A percentile compares a stretch with the other conserved stretches of the same genome.
These are phyloP conservation scores for Epichloe sylvatica DNA, from an alignment of 2,329 filamentous ascomycete genomes.

Conservation along the genomic window DNA sequence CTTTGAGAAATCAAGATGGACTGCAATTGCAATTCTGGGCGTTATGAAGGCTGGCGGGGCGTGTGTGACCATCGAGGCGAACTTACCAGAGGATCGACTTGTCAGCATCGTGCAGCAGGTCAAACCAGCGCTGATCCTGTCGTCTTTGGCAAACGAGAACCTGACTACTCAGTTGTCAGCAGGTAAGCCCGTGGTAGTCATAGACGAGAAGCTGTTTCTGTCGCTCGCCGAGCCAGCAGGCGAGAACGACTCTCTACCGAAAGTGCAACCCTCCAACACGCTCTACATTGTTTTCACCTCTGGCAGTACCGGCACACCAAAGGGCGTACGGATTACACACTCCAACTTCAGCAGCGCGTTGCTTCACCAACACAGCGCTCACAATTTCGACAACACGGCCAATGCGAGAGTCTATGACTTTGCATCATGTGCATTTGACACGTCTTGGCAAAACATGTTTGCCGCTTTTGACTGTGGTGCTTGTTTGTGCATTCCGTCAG, in stretches of 20 bases:
- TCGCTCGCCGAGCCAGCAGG: background rate
- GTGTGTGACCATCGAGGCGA: constrained; percentile 7
- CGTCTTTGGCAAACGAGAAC: constrained; percentile 6
- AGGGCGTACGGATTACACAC: constrained; percentile 29
- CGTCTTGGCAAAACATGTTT: constrained; percentile 10
- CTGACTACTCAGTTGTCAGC: constrained; percentile 4
- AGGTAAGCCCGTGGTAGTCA: background rate
- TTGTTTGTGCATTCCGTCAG: constrained; percentile 11
- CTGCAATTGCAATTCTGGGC: constrained; percentile 4
- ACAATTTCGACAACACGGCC: constrained; percentile 3
- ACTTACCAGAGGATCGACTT: constrained; percentile 9
- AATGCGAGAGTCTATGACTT: constrained; percentile 12
- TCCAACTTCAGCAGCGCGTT: constrained; percentile 7
- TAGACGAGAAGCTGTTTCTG: background rate
- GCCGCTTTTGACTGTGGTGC: constrained; percentile 9
- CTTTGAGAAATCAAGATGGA: constrained; percentile 8
- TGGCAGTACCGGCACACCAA: constrained; percentile 32
- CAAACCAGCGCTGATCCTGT: constrained; percentile 9
- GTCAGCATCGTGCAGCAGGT: constrained; percentile 9
- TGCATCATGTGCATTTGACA: constrained; percentile 12
- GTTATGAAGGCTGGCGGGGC: constrained; percentile 5
- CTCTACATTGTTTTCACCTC: constrained; percentile 37
- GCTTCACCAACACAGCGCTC: constrained; percentile 4
- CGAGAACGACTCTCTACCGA: constrained; percentile 1
- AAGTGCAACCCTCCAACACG: constrained; percentile 5